Base-by-base conservation (phyloP, 192 early-diverging fungal species). In the Coemansia sp. region DNA sequence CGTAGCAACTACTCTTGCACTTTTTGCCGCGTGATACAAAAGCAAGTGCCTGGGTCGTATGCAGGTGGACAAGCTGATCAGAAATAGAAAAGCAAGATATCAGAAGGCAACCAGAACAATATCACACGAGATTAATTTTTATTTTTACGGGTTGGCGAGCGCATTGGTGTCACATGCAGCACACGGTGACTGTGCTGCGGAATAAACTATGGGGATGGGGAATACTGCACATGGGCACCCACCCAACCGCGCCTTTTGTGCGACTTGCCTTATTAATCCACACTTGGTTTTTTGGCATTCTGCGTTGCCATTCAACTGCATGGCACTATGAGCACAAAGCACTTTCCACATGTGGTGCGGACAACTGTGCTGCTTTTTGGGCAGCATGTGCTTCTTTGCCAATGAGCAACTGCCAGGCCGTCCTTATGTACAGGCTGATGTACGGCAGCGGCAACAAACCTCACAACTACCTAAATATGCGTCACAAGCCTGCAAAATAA, bases 141-240 rank as follows among this genome's bases (percentile, higher is more conserved):
- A 23, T 8, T 43, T 43, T 37, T 39, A 19, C 47, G 17, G 19
- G n/a, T 49, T 49, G 47, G 19, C 7, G 25, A 6, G 29, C 29
- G 29, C 29, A 32, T 35, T 4, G 24, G 53, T 55, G 53, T 55
- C 53, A 55, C 53, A 55, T 55, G 53, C 53, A 17, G 53, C 53
- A n/a, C n/a, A 32, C 29, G 24, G 29, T n/a, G 53, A 55, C 14
- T 55, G 27, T 55, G 4, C 29, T 55, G 53, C 53, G 25, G 25
- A 32, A 32, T 32, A 32, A 55, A 55, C 53, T 55, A 55, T 55
- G 53, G 53, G 53, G 15, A 35, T 15, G 41, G 41, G 41, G 12
- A 50, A 50, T 21, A 50, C 49, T 50, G 49, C 49, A 50, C 49
- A 50, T 50, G 49, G 6, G 5, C 41, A n/a, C 41, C 41, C 41